Base-by-base conservation (phyloP, 768 basidiomycete species). In the Brasilioporus rufonigricans region DNA sequence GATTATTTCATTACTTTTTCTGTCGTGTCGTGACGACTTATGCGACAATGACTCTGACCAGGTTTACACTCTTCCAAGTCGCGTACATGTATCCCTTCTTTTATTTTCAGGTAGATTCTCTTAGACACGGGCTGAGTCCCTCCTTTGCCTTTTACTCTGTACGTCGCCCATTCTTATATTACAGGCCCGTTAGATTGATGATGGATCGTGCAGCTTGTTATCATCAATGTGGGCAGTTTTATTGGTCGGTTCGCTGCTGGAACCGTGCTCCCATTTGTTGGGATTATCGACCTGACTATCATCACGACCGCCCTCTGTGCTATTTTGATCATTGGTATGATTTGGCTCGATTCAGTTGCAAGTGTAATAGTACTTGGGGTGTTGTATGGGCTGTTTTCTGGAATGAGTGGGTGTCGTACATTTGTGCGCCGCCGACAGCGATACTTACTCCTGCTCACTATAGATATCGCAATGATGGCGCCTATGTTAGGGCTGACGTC, bases 111-210 rank as follows among this genome's bases (percentile, higher is more conserved):
- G 61, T 84, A 7, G 77, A 81, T 44, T 74, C 83, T 3, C 73
- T 82, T 14, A 71, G 71, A 52, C 80, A 80, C 44, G 79, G 79
- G 4, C 69, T 83, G 26, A 61, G 68, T 39, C 52, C 70, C 1
- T 68, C 66, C 23, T 69, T 86, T 16, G 76, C 84, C 0, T 85
- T 85, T 58, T 84, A 84, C 60, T 76, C 76, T 21, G 84, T 83
- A 52, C 29, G 67, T 57, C 12, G 14, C 33, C 35, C 12, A 2
- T 47, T 33, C 8, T 27, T 13, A 31, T 1, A 46, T 16, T 44
- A 16, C 40, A 16, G 7, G 26, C 4, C 6, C 4, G 27, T 16
- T 13, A 14, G 14, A 16, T 46, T 65, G 47, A 58, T 35, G 9
- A 31, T 5, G 14, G 2, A 48, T 36, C 3, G 44, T 49, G 13